Conservation (phyloP, 768 basidiomycete genomes). For the Coprinellus micaceus region DNA sequence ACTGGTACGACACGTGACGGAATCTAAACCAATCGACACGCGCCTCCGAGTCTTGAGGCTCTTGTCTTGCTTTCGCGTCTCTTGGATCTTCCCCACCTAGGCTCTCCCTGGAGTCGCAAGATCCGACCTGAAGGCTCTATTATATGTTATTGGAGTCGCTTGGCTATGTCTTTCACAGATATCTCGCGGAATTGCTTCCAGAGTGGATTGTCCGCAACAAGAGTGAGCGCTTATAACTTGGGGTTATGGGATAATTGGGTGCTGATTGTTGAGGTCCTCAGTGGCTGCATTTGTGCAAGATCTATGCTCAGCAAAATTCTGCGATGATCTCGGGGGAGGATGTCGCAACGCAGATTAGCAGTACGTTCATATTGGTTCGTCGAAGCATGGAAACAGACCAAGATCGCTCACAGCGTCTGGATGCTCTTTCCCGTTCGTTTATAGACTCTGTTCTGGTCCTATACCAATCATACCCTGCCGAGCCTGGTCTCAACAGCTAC, state of each 20-base stretch:
- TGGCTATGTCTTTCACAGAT: conserved; percentile 60
- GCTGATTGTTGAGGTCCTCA: too few species aligned
- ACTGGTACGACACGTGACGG: too few species aligned
- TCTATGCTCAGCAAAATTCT: background rate
- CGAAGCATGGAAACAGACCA: background rate
- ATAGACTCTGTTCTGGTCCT: conserved; percentile 68
- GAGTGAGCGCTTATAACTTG: conserved; percentile 43
- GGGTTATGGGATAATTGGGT: too few species aligned
- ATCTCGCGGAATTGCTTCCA: conserved; percentile 74
- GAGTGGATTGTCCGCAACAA: conserved; percentile 58
- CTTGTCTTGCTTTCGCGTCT: too few species aligned
- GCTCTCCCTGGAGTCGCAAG: too few species aligned
- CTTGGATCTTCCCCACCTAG: too few species aligned
- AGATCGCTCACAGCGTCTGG: too few species aligned
- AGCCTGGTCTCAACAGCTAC: conserved; percentile 64
- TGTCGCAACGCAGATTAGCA: conserved; percentile 40
- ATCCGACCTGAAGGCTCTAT: too few species aligned
- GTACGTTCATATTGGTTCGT: conserved; percentile 33
- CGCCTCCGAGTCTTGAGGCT: too few species aligned
- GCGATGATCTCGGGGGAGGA: background rate
- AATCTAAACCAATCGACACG: too few species aligned
- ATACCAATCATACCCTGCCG: conserved; percentile 67
- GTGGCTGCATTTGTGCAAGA: conserved; percentile 66
- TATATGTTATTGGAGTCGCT: too few species aligned
- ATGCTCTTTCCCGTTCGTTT: too few species aligned